These are phyloP conservation scores for Penicillium frequentans DNA, from an alignment of 2,329 filamentous ascomycete species.

Conservation along the genomic window DNA sequence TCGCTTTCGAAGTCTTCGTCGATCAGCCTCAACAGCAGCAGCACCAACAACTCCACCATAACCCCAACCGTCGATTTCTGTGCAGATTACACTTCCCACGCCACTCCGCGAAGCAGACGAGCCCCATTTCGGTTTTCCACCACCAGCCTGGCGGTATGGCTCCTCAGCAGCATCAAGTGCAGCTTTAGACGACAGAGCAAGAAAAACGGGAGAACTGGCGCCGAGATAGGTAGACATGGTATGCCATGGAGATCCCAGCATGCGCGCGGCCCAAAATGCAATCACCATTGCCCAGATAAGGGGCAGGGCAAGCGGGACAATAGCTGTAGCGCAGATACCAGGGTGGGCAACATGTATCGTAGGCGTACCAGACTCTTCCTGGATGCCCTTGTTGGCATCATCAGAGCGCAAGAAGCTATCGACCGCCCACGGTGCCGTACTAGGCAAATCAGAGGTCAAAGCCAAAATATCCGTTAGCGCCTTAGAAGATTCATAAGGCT, in stretches of 20 bases:
- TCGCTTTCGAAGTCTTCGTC: constrained; percentile 58
- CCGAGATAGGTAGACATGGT: constrained; percentile 72
- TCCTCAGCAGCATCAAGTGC: constrained; percentile 38
- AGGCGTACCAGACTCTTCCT: constrained; percentile 34
- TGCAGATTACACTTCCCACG: constrained; percentile 65
- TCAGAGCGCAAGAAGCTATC: constrained; percentile 50
- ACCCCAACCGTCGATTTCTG: constrained; percentile 87
- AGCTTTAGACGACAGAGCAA: constrained; percentile 65
- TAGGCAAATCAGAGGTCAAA: constrained; percentile 70
- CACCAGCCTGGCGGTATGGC: constrained; percentile 57
- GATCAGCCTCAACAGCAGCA: constrained; percentile 49
- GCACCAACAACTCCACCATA: constrained; percentile 58
- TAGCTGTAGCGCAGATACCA: constrained; percentile 78
- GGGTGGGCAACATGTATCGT: constrained; percentile 80
- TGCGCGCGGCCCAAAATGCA: constrained; percentile 70
- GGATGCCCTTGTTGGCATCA: constrained; percentile 7
- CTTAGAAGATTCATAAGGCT: constrained; percentile 84
- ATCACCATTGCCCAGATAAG: constrained; percentile 69
- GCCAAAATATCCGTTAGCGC: constrained; percentile 79
- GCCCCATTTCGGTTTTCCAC: constrained; percentile 77
- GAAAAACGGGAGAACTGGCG: constrained; percentile 74
- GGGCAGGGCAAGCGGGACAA: constrained; percentile 72
- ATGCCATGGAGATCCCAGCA: constrained; percentile 88
- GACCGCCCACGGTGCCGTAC: constrained; percentile 56
- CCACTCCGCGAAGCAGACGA: constrained; percentile 64